A percentile compares a stretch with the other conserved stretches of the same genome.
phyloP scores from a whole-genome alignment of 345 rosid species.

The Populus deltoides region DNA sequence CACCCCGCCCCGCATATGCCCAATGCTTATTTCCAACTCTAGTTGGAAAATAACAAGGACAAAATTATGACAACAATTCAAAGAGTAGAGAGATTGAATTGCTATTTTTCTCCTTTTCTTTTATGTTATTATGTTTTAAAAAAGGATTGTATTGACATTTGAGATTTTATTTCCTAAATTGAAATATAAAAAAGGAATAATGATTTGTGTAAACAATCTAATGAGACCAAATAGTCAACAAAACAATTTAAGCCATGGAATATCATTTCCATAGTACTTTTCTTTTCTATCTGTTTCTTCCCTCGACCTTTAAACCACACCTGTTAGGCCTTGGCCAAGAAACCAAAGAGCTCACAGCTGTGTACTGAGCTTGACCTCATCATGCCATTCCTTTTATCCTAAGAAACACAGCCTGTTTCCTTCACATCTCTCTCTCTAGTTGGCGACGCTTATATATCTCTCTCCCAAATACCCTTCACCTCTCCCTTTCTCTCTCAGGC shows the following conservation, averaged over 20 bases:
- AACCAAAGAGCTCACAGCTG: neutral
- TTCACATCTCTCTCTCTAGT: neutral
- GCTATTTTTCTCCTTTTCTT: too few species aligned
- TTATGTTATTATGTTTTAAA: too few species aligned
- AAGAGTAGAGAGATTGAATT: too few species aligned
- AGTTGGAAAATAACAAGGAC: neutral
- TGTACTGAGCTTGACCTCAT: neutral
- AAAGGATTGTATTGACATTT: too few species aligned
- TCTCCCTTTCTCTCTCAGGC: neutral
- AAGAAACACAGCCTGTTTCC: slow-evolving; percentile 53
- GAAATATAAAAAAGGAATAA: too few species aligned
- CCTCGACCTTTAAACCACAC: too few species aligned
- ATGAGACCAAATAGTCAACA: neutral
- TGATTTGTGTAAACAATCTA: too few species aligned
- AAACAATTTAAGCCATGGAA: neutral
- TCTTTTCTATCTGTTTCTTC: neutral
- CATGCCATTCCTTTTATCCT: neutral
- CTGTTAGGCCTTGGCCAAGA: neutral
- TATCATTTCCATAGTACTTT: neutral
- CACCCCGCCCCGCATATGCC: neutral
- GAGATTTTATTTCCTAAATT: too few species aligned
- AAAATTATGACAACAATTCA: too few species aligned
- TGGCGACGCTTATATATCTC: neutral
- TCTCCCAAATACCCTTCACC: neutral
- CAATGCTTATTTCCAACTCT: neutral